Conservation (phyloP, 805 yeast species). For the Metschnikowia gruessii region DNA sequence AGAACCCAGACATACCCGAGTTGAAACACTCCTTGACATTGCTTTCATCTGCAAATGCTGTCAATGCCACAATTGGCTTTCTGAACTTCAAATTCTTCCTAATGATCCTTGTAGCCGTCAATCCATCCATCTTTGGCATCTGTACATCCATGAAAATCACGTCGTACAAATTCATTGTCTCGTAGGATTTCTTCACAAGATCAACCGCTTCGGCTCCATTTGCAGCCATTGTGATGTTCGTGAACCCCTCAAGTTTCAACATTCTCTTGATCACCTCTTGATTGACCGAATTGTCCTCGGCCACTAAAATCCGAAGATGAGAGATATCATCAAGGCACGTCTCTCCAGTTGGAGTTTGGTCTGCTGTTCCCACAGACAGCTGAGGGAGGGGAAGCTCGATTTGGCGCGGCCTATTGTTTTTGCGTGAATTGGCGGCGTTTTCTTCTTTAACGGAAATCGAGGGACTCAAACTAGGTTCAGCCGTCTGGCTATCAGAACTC, state of each 20-base stretch:
- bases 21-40: constrained; percentile 81
- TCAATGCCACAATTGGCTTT: constrained; percentile 86
- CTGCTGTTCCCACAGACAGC: constrained; percentile 18
- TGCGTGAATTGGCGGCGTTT: neutral
- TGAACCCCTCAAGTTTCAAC: constrained; percentile 80
- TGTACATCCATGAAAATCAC: constrained; percentile 95
- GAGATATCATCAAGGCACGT: constrained; percentile 27
- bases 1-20: constrained; percentile 91
- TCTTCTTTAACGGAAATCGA: neutral
- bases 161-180: constrained; percentile 49
- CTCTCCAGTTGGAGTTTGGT: constrained; percentile 14
- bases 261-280: constrained; percentile 91
- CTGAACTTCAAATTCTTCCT: constrained; percentile 57
- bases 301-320: constrained; percentile 64
- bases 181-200: constrained; percentile 49
- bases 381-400: constrained; percentile 7
- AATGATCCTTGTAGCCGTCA: constrained; percentile 74
- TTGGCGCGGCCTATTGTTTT: constrained; percentile 1
- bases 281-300: constrained; percentile 91
- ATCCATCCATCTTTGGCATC: constrained; percentile 93
- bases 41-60: constrained; percentile 93
- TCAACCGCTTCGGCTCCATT: constrained; percentile 91
- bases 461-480: neutral
- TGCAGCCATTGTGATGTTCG: constrained; percentile 69
- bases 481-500: neutral